A percentile compares a stretch with the other conserved stretches of the same genome.
Evolutionary conservation across 257 asterid genomes (phyloP).

Genomic region (Mentha longifolia): DNA sequence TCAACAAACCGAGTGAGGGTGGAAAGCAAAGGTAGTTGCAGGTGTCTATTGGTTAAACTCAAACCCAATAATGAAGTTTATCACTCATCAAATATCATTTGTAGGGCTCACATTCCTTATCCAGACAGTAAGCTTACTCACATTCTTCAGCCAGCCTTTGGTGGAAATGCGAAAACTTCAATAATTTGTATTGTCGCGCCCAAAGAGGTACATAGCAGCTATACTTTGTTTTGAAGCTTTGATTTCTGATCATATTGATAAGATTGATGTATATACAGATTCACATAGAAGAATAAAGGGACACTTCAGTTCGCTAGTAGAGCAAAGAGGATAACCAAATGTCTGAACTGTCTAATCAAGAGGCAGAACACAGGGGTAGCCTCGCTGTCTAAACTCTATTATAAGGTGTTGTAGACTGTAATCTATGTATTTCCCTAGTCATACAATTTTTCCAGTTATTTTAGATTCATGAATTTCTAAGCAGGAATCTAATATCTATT

Average conservation of each 20-base stretch:
- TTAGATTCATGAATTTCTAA: too few relatives aligned
- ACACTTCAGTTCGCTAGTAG: slow-evolving; percentile 99
- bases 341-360: too few relatives aligned
- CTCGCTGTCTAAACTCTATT: too few relatives aligned
- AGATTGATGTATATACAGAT: slow-evolving; percentile 45
- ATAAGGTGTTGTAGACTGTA: too few relatives aligned
- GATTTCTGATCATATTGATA: slow-evolving; percentile 18
- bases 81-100: slow-evolving; percentile 34
- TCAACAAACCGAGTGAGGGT: slow-evolving; percentile 94
- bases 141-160: slow-evolving; percentile 97
- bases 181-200: slow-evolving; percentile 95
- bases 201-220: slow-evolving; percentile 73
- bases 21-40: slow-evolving; percentile 81
- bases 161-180: slow-evolving; percentile 99
- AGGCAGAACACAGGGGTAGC: too few relatives aligned
- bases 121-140: slow-evolving; percentile 99
- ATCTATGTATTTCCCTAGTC: too few relatives aligned
- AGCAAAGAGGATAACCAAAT: slow-evolving; percentile 94
- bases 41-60: background rate
- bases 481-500: too few relatives aligned
- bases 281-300: slow-evolving; percentile 93
- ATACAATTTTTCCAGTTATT: too few relatives aligned
- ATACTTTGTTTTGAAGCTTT: slow-evolving; percentile 16
- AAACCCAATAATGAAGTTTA: slow-evolving; percentile 13
- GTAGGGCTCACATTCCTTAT: slow-evolving; percentile 96